These are phyloP conservation scores for Protomyces pachydermus DNA, from an alignment of 1,139 yeast genomes.

Conservation along the genomic window DNA sequence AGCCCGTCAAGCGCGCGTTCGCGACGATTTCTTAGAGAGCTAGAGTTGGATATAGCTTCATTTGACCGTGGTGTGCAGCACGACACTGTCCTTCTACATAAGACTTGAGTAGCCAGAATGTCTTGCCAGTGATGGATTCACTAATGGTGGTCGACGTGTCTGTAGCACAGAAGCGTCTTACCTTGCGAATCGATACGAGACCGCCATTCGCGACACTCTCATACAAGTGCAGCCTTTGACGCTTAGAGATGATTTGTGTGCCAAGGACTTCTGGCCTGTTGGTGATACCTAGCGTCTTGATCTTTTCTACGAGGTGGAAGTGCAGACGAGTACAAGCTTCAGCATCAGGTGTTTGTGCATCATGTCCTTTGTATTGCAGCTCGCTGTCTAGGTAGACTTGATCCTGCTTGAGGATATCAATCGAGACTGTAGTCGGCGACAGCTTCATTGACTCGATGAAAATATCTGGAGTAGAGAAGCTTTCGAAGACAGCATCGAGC, in stretches of 20 bases:
- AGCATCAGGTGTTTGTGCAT: not conserved
- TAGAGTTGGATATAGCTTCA: slow-evolving; percentile 4
- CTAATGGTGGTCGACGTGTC: not conserved
- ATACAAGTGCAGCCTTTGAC: slow-evolving; percentile 2
- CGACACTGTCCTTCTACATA: slow-evolving; percentile 20
- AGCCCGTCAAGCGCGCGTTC: slow-evolving; percentile 66
- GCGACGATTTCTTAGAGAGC: slow-evolving; percentile 32
- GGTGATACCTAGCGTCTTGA: slow-evolving; percentile 7
- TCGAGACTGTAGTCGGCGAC: slow-evolving; percentile 3
- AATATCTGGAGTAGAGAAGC: slow-evolving; percentile 4
- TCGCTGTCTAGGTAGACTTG: not conserved
- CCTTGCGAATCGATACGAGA: slow-evolving; percentile 4
- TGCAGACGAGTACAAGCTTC: slow-evolving; percentile 1
- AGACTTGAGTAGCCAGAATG: slow-evolving; percentile 3
- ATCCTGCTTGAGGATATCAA: slow-evolving; percentile 14
- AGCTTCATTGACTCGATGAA: not conserved
- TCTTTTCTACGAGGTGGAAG: slow-evolving; percentile 7
- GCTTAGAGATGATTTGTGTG: slow-evolving; percentile 3
- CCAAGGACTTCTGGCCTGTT: slow-evolving; percentile 6
- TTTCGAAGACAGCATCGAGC: not conserved
- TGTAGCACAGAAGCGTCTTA: slow-evolving; percentile 1
- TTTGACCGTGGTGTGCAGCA: slow-evolving; percentile 8
- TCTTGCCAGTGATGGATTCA: slow-evolving; percentile 9
- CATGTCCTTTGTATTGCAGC: not conserved
- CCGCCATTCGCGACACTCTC: slow-evolving; percentile 17